These are phyloP conservation scores for Quercus aquifolioides DNA, from an alignment of 306 rosid genomes.

Conservation along the genomic window DNA sequence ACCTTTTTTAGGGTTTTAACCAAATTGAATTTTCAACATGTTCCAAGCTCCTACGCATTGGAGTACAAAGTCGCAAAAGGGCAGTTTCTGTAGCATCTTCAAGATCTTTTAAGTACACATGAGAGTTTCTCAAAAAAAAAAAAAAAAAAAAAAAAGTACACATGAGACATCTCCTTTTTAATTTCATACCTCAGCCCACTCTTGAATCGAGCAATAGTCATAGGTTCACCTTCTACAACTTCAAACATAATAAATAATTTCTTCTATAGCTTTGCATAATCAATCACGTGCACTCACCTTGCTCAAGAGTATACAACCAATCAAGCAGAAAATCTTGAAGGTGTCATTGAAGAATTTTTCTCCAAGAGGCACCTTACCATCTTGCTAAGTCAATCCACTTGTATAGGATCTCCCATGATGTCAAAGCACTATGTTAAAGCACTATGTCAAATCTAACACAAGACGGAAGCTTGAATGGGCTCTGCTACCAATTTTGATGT, in stretches of 20 bases:
- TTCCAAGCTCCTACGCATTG: neutral
- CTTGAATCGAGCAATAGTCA: neutral
- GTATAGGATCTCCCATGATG: neutral
- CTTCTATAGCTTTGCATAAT: neutral
- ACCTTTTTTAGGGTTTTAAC: neutral
- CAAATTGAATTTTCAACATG: neutral
- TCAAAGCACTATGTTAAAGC: neutral
- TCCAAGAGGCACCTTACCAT: neutral
- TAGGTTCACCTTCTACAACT: neutral
- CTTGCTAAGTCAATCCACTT: neutral
- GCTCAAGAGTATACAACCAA: neutral
- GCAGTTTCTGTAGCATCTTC: too few relatives aligned
- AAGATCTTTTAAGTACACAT: too few relatives aligned
- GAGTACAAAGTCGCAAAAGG: too few relatives aligned
- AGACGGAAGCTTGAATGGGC: too few relatives aligned
- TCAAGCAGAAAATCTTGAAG: neutral
- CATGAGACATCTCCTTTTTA: neutral
- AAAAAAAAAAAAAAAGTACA: neutral
- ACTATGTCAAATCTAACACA: too few relatives aligned
- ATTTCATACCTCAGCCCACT: neutral
- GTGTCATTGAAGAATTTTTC: neutral
- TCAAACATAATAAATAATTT: neutral
- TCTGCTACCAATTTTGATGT: too few relatives aligned
- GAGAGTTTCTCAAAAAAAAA: too few relatives aligned
- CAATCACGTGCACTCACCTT: neutral